These are phyloP conservation scores for Klebsormidium nitens DNA, from an alignment of 139 green algal species.

Conservation along the genomic window DNA sequence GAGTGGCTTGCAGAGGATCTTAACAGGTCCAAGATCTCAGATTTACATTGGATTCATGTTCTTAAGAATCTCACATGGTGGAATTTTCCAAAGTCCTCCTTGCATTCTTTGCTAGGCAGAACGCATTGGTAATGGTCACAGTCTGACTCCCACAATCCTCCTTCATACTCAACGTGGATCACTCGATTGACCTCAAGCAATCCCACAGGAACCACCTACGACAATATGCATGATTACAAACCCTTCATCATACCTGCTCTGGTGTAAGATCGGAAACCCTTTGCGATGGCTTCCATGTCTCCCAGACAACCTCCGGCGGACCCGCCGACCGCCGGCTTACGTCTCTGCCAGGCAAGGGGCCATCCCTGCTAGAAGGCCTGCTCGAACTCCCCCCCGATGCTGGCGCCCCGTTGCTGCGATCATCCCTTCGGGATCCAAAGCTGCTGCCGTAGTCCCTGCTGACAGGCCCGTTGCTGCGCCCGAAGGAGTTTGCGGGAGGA, in stretches of 20 bases:
- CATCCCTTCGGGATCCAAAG: no score
- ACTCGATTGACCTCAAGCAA: background rate
- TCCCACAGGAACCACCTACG: background rate
- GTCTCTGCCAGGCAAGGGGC: no score
- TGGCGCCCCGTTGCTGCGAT: no score
- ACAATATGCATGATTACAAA: background rate
- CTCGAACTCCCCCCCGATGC: no score
- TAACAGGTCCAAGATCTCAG: background rate
- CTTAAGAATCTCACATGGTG: background rate
- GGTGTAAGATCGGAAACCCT: conserved; percentile 15
- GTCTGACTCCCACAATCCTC: background rate
- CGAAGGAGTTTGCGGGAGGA: no score
- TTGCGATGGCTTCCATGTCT: conserved; percentile 29
- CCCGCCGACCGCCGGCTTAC: no score
- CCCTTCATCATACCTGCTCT: conserved; percentile 35
- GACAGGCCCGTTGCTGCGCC: no score
- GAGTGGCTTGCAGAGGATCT: background rate
- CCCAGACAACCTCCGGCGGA: conserved; percentile 29
- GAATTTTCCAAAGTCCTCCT: background rate
- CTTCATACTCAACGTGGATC: no score
- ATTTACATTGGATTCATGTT: background rate
- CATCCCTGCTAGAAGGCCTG: no score
- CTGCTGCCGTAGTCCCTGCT: no score
- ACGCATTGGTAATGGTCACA: background rate
- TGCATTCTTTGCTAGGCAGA: background rate